phyloP scores from a whole-genome alignment of 352 stramenopile genomes.

The Phytophthora rubi region DNA sequence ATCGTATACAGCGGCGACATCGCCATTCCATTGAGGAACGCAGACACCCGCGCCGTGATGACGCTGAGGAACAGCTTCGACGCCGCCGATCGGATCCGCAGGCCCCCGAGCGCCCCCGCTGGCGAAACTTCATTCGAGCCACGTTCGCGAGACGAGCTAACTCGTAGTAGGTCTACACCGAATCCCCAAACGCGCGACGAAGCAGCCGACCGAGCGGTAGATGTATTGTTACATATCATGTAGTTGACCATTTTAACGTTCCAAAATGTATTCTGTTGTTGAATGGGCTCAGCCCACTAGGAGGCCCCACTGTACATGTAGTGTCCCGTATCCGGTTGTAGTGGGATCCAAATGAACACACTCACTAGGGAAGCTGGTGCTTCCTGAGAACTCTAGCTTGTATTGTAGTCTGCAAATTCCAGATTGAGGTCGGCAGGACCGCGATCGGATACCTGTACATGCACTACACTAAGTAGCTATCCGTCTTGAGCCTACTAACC shows the following conservation, averaged over 20 bases:
- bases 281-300: no score
- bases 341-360: constrained; percentile 3
- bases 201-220: no score
- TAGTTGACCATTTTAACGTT: no score
- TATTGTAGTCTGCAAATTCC: not conserved
- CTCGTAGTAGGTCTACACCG: not conserved
- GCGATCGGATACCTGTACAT: not conserved
- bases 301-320: no score
- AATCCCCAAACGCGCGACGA: no score
- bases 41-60: constrained; percentile 2
- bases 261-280: no score
- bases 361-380: not conserved
- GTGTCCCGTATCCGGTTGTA: not conserved
- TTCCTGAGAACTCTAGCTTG: not conserved
- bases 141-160: constrained; percentile 24
- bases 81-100: constrained; percentile 35
- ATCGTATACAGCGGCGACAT: constrained; percentile 10
- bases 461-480: not conserved
- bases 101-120: constrained; percentile 19
- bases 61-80: constrained; percentile 23
- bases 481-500: not conserved
- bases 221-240: no score
- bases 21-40: constrained; percentile 37
- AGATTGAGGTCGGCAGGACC: not conserved
- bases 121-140: constrained; percentile 39